Conservation (phyloP, 2,329 filamentous ascomycete genomes). For the Trichophyton simii region DNA sequence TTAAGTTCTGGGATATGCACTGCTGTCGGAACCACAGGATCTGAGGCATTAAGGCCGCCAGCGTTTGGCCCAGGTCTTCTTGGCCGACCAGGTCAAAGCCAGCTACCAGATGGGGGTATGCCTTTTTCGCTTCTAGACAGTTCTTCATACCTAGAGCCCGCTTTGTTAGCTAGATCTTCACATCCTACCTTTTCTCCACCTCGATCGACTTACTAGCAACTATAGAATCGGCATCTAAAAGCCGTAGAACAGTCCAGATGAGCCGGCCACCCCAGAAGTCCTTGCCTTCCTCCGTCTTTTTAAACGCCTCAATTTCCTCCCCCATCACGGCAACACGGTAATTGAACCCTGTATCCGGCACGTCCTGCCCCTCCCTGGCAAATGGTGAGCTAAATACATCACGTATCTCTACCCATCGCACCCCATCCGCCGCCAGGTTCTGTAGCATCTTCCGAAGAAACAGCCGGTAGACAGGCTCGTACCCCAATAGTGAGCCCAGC, state of each 20-base stretch:
- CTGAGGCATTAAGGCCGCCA: conserved; percentile 66
- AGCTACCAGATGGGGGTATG: conserved; percentile 12
- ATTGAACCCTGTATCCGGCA: conserved; percentile 53
- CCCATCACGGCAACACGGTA: conserved; percentile 60
- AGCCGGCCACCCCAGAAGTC: conserved; percentile 73
- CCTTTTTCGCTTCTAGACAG: conserved; percentile 69
- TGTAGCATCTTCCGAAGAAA: conserved; percentile 61
- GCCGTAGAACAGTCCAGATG: conserved; percentile 68
- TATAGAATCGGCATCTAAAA: conserved; percentile 26
- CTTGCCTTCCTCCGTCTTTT: conserved; percentile 54
- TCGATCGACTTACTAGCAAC: not conserved
- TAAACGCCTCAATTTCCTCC: conserved; percentile 68
- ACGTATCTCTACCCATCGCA: conserved; percentile 73
- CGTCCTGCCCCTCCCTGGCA: conserved; percentile 50
- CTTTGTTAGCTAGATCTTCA: not conserved
- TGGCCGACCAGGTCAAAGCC: conserved; percentile 86
- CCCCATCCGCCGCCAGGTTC: conserved; percentile 64
- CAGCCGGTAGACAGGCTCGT: conserved; percentile 75
- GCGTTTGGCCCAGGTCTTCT: conserved; percentile 65
- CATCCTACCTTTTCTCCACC: not conserved
- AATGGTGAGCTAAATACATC: conserved; percentile 63
- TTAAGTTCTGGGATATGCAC: conserved; percentile 62
- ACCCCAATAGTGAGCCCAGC: conserved; percentile 63
- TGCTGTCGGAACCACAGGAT: conserved; percentile 89
- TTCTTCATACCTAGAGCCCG: conserved; percentile 52